Evolutionary conservation across 2,329 filamentous ascomycete genomes (phyloP), one percentile per base, ranked within the genome.

Genomic region (Chaetomium sp.): DNA sequence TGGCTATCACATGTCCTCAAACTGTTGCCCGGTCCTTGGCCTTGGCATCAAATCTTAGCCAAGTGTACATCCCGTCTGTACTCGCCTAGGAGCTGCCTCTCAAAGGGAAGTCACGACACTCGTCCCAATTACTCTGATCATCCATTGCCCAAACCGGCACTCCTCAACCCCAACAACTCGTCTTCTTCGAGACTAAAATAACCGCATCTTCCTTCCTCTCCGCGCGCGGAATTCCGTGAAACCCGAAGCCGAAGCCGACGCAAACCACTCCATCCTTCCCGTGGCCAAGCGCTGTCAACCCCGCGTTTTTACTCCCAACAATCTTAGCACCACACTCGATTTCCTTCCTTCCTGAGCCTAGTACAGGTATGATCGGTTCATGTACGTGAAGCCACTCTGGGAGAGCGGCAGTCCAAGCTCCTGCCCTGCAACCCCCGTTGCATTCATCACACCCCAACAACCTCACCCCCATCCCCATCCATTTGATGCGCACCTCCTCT

Each of bases 321-420:
- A 51, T 19, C 21, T 4, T 35, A 38, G 33, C 54, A 58, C 31
- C 56, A 49, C 50, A 33, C 25, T 57, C 19, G 38, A 58, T 54
- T 68, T 64, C 66, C 70, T 72, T 70, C 70, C 70, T 67, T 60
- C 54, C 64, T 63, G 45, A 62, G 69, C 55, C 59, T 71, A 71
- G 69, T 62, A 35, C 21, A 31, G 60, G 67, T 67, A 55, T 62
- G 58, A 70, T 68, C 65, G 65, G 49, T 35, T 55, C 59, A 66
- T 62, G 57, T 21, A 58, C 31, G 50, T 38, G 38, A 42, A 35
- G 33, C 21, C 57, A 56, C 35, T 31, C 31, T 49, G 45, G 51
- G 38, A 42, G 62, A 33, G 35, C 27, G 21, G 25, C 21, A 23
- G 58, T 54, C 61, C 45, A n/a, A 19, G 21, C 21, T 29, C 10